These are phyloP conservation scores for Aspergillus ochraceus DNA, from an alignment of 2,329 filamentous ascomycete genomes.

Conservation along the genomic window DNA sequence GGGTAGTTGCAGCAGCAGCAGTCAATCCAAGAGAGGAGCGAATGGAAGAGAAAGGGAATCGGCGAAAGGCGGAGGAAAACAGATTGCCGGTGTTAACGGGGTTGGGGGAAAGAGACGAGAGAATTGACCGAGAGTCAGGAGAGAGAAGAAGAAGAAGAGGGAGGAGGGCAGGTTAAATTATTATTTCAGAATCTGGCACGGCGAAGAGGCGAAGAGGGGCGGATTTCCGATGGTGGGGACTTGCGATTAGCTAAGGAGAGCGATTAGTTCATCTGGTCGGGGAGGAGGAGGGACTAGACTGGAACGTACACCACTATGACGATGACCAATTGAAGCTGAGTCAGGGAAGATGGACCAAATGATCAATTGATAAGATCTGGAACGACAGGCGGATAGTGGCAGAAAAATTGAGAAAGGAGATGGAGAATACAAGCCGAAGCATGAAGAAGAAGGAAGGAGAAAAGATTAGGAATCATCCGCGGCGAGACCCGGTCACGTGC, in stretches of 20 bases:
- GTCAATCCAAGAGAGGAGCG: constrained; percentile 72
- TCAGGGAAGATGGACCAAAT: neutral
- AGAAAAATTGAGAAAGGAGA: neutral
- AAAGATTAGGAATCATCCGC: constrained; percentile 9
- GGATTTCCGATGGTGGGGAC: constrained; percentile 15
- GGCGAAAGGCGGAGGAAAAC: constrained; percentile 82
- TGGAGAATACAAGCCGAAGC: neutral
- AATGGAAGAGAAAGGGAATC: constrained; percentile 61
- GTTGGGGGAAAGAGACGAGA: constrained; percentile 7
- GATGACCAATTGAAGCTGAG: neutral
- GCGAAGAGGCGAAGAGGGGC: constrained; percentile 17
- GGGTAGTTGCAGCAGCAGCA: constrained; percentile 68
- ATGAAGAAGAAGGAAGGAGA: neutral
- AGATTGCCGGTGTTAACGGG: constrained; percentile 67
- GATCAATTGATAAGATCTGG: neutral
- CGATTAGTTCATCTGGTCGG: neutral
- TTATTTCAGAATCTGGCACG: neutral
- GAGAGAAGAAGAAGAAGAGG: constrained; percentile 12
- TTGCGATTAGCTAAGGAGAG: constrained; percentile 20
- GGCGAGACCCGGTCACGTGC: constrained; percentile 22
- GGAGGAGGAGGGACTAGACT: neutral
- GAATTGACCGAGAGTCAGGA: constrained; percentile 10
- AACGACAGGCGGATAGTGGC: neutral
- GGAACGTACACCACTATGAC: neutral
- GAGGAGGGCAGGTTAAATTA: constrained; percentile 8